Base-by-base conservation (phyloP, 2,329 filamentous ascomycete genomes). In the Trichoderma sp. region DNA sequence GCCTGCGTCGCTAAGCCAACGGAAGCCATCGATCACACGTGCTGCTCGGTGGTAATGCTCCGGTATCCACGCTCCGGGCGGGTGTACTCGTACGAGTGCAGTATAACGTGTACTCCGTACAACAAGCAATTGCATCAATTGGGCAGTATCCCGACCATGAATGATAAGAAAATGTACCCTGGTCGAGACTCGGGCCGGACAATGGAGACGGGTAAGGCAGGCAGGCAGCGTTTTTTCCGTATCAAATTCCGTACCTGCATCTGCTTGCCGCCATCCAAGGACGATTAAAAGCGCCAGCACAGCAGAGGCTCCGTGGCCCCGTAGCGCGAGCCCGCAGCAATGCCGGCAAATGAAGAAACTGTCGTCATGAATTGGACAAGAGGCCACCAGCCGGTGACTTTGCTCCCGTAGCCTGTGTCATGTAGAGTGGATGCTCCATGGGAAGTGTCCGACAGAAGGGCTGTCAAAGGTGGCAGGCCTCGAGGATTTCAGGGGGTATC, bases 381-480 rank as follows among this genome's bases (percentile, higher is more conserved):
- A 62, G 68, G 56, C 27, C 33, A 2, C 35, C 68, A 35, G 53
- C 53, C 68, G 56, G 68, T 12, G 6, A 31, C 35, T 71, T 62
- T 71, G 56, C 35, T 63, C 68, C 68, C 53, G 56, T 62, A 62
- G 38, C 12, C 27, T 62, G 68, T 71, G 56, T 71, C 56, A 71
- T 27, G 68, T 62, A 45, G 53, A 62, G 68, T 71, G 27, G 50
- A n/a, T 56, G 11, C 68, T 62, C 68, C 68, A 71, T 71, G 31
- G 45, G 18, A 71, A 62, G 6, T 21, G 31, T 31, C 53, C 50
- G 24, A 69, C 21, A 27, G 66, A 59, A 71, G 67, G 24, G 68
- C 68, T 71, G 68, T 71, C 68, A 71, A 71, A 67, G 24, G 35
- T 14, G 35, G 27, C 12, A n/a, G 24, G 56, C 16, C 21, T 62